These are phyloP conservation scores for Pseudozyma flocculosa DNA, from an alignment of 1,284 basidiomycete species.

Conservation along the genomic window DNA sequence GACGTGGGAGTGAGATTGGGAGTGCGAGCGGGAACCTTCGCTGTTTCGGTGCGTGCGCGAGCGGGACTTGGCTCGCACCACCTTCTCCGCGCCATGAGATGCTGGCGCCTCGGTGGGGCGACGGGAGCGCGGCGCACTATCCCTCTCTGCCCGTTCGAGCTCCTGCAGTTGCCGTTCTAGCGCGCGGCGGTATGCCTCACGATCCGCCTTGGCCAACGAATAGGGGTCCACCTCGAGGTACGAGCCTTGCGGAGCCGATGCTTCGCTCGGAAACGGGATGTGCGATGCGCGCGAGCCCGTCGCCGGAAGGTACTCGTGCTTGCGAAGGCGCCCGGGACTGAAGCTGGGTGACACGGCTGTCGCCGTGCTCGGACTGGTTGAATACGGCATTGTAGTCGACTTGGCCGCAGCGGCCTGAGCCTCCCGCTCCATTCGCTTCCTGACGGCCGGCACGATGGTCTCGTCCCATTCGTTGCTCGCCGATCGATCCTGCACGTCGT, in stretches of 20 bases:
- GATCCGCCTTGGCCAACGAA: neutral
- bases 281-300: neutral
- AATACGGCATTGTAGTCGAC: no score
- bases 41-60: no score
- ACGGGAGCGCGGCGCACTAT: neutral
- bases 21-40: no score
- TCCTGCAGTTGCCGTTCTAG: neutral
- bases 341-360: no score
- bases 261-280: neutral
- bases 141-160: neutral
- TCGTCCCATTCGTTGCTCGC: neutral
- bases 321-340: neutral
- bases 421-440: neutral
- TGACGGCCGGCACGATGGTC: neutral
- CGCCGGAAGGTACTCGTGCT: neutral
- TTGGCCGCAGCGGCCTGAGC: no score
- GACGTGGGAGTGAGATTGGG: no score
- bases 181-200: neutral
- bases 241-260: neutral
- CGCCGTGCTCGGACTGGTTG: no score
- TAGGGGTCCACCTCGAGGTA: neutral
- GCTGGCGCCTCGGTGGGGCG: neutral
- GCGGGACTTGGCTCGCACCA: no score
- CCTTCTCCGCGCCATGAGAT: neutral
- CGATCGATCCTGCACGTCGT: neutral